Conservation (phyloP, 768 basidiomycete genomes). For the Pholiota molesta region DNA sequence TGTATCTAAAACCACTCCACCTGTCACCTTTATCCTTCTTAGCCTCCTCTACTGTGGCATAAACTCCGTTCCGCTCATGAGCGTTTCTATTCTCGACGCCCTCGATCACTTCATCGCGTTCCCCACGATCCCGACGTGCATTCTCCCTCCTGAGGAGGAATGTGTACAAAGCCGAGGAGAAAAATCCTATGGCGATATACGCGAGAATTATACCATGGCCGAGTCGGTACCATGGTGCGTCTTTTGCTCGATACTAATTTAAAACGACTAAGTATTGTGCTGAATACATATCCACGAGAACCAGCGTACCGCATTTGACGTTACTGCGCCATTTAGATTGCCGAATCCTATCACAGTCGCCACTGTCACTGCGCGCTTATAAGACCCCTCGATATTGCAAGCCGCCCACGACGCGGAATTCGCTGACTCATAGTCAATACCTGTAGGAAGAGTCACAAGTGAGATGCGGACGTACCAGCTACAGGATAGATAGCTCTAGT, state of each 20-base stretch:
- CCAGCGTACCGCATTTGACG: slow-evolving; percentile 61
- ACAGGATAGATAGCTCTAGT: slow-evolving; percentile 48
- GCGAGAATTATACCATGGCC: slow-evolving; percentile 74
- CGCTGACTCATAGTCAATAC: slow-evolving; percentile 10
- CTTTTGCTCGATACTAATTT: slow-evolving; percentile 64
- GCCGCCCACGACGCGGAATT: slow-evolving; percentile 61
- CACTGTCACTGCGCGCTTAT: slow-evolving; percentile 71
- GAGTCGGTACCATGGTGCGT: slow-evolving; percentile 69
- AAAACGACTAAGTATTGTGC: slow-evolving; percentile 36
- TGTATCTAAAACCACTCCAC: slow-evolving; percentile 79
- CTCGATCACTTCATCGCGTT: slow-evolving; percentile 68
- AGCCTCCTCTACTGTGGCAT: slow-evolving; percentile 60
- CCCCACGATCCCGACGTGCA: slow-evolving; percentile 62
- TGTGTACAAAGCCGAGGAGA: slow-evolving; percentile 44
- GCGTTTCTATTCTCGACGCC: slow-evolving; percentile 34
- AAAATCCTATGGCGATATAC: slow-evolving; percentile 69
- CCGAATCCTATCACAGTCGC: slow-evolving; percentile 72
- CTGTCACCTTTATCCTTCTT: slow-evolving; percentile 69
- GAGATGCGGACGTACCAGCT: background rate
- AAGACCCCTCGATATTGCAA: slow-evolving; percentile 72
- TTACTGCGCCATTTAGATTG: slow-evolving; percentile 71
- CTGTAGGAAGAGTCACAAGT: background rate
- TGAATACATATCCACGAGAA: slow-evolving; percentile 22
- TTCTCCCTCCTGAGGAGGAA: slow-evolving; percentile 59
- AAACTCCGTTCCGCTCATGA: slow-evolving; percentile 56